Evolutionary conservation across 352 stramenopile species (phyloP), one percentile per base, ranked within the genome.

Genomic region (Globisporangium echinulatum): DNA sequence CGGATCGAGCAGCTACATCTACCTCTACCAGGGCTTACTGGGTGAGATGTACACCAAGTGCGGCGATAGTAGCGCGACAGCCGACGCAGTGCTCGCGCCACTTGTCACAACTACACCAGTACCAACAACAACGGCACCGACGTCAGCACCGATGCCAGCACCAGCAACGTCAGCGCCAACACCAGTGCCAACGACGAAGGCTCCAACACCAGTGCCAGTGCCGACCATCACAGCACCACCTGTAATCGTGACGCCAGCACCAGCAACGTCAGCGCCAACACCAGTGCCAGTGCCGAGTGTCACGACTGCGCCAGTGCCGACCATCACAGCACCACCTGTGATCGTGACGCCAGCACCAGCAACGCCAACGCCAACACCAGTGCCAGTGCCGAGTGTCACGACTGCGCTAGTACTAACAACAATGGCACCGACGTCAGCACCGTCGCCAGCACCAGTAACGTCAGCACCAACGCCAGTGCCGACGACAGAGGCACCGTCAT

Each of bases 1-100:
- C 13, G 59, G 59, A 13, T 25, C 44, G 19, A 64, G 53, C 39
- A 64, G 59, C 48, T 64, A 64, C 46, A 33, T 38, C 38, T 64
- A 64, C 46, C 33, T 56, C 19, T 54, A 59, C 48, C 52, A 59
- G 17, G 52, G 59, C 6, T 10, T 64, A 9, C 46, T 60, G 0
- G 44, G 52, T 0, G 52, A 64, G 15, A 59, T 64, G 59, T 59
- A 59, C 38, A 49, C 43, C 11, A 59, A 56, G 3, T 64, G 59
- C n/a, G 59, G 46, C n/a, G 38, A 61, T 10, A 54, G 49, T n/a
- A 54, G 36, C 49, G 13, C 37, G 13, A 17, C 10, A 19, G 10
- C 33, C 11, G 10, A 57, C 13, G 39, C 4, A 13, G 5, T 38
- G 11, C 25, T 3, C 25, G 25, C 25, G 25, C 25, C 25, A 33